Evolutionary conservation across 2,329 filamentous ascomycete species (phyloP).

Genomic region (Cladosporium sp.): DNA sequence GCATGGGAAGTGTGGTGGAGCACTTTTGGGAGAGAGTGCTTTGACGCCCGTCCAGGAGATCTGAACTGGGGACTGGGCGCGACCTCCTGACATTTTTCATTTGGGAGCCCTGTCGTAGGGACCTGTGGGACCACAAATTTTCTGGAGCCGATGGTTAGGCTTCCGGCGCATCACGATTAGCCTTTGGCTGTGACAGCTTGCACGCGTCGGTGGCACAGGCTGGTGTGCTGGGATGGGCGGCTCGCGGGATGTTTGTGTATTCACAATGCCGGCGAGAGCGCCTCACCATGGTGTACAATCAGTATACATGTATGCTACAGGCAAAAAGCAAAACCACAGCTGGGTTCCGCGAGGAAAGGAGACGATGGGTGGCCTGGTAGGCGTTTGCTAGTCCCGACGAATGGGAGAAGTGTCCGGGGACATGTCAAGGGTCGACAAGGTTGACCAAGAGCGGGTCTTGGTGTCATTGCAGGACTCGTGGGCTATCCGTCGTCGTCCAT

Average conservation of each 20-base stretch:
- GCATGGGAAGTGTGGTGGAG: neutral
- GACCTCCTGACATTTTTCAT: conserved; percentile 4
- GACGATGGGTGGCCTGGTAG: neutral
- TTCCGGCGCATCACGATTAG: conserved; percentile 1
- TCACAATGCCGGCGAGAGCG: neutral
- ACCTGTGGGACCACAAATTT: neutral
- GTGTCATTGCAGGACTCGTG: conserved; percentile 1
- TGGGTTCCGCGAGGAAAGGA: neutral
- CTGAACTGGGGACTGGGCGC: neutral
- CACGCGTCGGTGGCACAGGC: neutral
- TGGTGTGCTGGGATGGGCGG: neutral
- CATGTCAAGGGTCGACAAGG: conserved; percentile 4
- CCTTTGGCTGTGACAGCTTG: conserved; percentile 3
- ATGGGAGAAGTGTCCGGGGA: conserved; percentile 6
- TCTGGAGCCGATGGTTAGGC: conserved; percentile 3
- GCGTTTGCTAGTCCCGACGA: neutral
- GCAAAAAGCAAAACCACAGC: neutral
- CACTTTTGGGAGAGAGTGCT: neutral
- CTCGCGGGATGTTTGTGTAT: neutral
- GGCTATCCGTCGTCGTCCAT: neutral
- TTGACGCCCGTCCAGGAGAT: neutral
- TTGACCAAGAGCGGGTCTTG: neutral
- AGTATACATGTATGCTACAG: neutral
- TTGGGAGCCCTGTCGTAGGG: neutral
- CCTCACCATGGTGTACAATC: neutral